These are phyloP conservation scores for Erythrophleum fordii DNA, from an alignment of 306 rosid genomes.

Conservation along the genomic window DNA sequence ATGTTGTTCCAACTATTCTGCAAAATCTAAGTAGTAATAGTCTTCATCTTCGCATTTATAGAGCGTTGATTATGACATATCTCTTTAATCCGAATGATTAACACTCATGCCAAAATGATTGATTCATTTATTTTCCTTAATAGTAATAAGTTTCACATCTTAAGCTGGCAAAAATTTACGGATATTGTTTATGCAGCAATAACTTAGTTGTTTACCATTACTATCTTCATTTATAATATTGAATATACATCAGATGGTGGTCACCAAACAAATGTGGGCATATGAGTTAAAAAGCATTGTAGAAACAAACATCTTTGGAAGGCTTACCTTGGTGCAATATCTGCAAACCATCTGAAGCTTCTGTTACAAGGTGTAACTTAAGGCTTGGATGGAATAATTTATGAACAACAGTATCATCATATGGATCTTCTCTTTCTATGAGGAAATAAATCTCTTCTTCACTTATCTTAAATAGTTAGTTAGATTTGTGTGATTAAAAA, in stretches of 20 bases:
- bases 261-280: slow-evolving; percentile 8
- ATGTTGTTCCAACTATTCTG: slow-evolving; percentile 18
- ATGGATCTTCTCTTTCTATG: slow-evolving; percentile 82
- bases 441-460: slow-evolving; percentile 93
- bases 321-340: slow-evolving; percentile 85
- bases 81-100: not conserved
- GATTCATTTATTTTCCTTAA: not conserved
- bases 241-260: slow-evolving; percentile 7
- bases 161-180: not conserved
- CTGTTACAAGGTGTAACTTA: slow-evolving; percentile 87
- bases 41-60: not conserved
- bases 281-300: slow-evolving; percentile 5
- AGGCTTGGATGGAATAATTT: slow-evolving; percentile 87
- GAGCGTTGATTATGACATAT: slow-evolving; percentile 15
- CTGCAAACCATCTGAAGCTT: slow-evolving; percentile 95
- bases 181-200: slow-evolving; percentile 12
- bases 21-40: not conserved
- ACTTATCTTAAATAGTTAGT: slow-evolving; percentile 60
- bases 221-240: not conserved
- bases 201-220: not conserved
- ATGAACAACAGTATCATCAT: slow-evolving; percentile 77
- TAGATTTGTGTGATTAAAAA: slow-evolving; percentile 32
- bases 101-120: not conserved
- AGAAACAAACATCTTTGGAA: slow-evolving; percentile 26
- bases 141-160: slow-evolving; percentile 3